Evolutionary conservation across 2,329 filamentous ascomycete species (phyloP), one percentile per base, ranked within the genome.

Genomic region (Leptographium wingfieldii): DNA sequence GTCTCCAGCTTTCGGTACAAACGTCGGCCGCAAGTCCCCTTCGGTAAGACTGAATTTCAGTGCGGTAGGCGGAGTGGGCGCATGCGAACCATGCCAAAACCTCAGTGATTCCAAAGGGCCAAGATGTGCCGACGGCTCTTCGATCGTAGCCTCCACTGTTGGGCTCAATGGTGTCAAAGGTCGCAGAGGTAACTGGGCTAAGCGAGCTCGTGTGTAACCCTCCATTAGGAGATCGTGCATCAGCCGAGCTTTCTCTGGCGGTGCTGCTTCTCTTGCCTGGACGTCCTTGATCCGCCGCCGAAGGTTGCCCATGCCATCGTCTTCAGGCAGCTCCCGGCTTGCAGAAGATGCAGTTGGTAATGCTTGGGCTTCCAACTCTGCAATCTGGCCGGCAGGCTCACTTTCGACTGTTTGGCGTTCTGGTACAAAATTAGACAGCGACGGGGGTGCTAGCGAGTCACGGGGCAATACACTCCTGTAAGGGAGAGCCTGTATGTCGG

Each of bases 251-350:
- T 91, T 91, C 61, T 89, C 84, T 7, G 76, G 69, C 52, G 78
- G 76, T 3, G 80, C 71, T 55, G 85, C 76, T 29, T 83, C 76
- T 65, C 78, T 77, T 31, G 80, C 76, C 69, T 90, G 86, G 63
- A 92, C 86, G 27, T 75, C 76, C 61, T 87, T 78, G 64, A 94
- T 90, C 63, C 82, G 82, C 64, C 75, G 78, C 66, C 89, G 79
- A 66, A 92, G 71, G 59, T 74, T 72, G 22, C 80, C 77, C 85
- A 90, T 92, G 53, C 89, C 89, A 75, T 94, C 89, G 68, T 92
- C 87, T 68, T 86, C 89, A 1, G 88, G 88, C 49, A 90, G 69
- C 49, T 69, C 66, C 64, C 48, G 72, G 48, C 66, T 69, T 16
- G 68, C 69, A 55, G 65, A 67, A 61, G 67, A 62, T 1, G 43